Percentiles rank a stretch among this genome's conserved stretches.
Conservation (phyloP, 345 rosid genomes). For the Combretum micranthum region DNA sequence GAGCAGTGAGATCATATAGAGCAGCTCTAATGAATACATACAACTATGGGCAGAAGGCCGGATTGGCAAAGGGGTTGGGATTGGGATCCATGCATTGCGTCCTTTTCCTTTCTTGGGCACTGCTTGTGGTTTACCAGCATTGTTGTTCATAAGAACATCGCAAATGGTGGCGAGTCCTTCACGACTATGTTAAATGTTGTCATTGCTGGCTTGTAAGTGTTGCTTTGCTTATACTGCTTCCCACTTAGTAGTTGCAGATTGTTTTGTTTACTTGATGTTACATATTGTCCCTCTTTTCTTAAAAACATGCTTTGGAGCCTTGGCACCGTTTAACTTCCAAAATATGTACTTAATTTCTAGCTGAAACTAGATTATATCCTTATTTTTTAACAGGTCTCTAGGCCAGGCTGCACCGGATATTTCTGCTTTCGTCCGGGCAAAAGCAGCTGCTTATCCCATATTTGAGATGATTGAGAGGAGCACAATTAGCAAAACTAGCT, state of each 20-base stretch:
- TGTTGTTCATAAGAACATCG: conserved; percentile 71
- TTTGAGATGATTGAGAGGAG: conserved; percentile 88
- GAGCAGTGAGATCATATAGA: conserved; percentile 60
- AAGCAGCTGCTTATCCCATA: conserved; percentile 86
- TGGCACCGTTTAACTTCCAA: too few relatives aligned
- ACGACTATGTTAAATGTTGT: conserved; percentile 99
- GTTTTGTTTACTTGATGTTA: neutral
- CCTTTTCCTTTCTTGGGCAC: conserved; percentile 86
- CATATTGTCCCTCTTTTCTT: too few relatives aligned
- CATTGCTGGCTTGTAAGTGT: conserved; percentile 81
- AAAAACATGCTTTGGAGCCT: too few relatives aligned
- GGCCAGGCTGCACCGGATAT: conserved; percentile 94
- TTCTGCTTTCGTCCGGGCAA: conserved; percentile 71
- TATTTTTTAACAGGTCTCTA: conserved; percentile 46
- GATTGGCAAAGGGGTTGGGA: conserved; percentile 87
- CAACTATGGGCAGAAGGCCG: conserved; percentile 72
- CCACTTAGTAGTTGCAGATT: neutral
- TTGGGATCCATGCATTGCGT: conserved; percentile 80
- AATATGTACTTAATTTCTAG: too few relatives aligned
- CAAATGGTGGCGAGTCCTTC: conserved; percentile 86
- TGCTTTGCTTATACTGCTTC: neutral
- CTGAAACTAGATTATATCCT: neutral
- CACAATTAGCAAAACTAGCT: conserved; percentile 49
- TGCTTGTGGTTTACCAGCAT: conserved; percentile 94
- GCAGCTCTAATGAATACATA: conserved; percentile 70